Evolutionary conservation across 148 eudicot genomes (phyloP).

Genomic region (Rhododendron mucronatum): DNA sequence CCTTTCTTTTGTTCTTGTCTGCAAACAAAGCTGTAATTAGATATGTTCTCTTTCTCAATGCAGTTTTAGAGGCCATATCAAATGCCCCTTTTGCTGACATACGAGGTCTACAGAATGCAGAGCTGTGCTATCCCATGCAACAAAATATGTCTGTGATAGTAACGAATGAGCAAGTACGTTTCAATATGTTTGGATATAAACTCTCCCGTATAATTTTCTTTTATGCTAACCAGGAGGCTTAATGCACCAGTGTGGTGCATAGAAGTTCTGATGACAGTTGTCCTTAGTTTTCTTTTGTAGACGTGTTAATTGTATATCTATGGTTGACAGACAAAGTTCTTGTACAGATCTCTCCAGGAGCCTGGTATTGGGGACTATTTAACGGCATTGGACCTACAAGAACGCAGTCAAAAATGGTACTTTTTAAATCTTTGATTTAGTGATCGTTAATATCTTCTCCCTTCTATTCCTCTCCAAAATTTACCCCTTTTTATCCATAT

Average conservation of each 20-base stretch:
- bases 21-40: neutral
- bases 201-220: neutral
- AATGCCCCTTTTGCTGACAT: conserved; percentile 52
- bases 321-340: conserved; percentile 23
- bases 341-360: conserved; percentile 76
- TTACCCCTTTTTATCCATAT: neutral
- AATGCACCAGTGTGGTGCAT: neutral
- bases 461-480: neutral
- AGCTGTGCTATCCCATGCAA: conserved; percentile 80
- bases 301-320: neutral
- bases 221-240: neutral
- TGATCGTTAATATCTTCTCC: neutral
- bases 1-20: neutral
- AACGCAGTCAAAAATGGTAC: conserved; percentile 93
- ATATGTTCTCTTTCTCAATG: conserved; percentile 11
- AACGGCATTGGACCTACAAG: conserved; percentile 82
- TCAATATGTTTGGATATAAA: neutral
- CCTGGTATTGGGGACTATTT: conserved; percentile 82
- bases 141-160: conserved; percentile 41
- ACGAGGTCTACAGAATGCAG: conserved; percentile 45
- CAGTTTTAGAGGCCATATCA: conserved; percentile 52
- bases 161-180: conserved; percentile 74
- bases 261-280: neutral
- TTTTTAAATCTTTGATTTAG: neutral
- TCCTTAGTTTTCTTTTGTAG: neutral